Conservation (phyloP, 192 early-diverging fungal species). For the Coemansia sp. region DNA sequence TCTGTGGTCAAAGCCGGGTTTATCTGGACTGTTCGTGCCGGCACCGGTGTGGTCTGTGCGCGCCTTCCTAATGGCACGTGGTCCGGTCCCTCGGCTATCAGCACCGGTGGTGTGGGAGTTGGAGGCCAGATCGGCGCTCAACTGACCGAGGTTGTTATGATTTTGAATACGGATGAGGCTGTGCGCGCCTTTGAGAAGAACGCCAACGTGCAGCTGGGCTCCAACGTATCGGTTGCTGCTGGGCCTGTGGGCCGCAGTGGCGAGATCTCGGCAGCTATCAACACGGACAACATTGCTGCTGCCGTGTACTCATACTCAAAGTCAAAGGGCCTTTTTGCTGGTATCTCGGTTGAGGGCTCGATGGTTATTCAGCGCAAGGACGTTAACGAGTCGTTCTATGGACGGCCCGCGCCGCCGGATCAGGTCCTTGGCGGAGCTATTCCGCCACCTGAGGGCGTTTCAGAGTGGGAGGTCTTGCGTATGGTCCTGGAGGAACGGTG, state of each 20-base stretch:
- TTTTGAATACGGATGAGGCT: slow-evolving; percentile 79
- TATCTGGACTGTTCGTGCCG: slow-evolving; percentile 81
- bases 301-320: slow-evolving; percentile 95
- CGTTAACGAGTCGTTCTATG: slow-evolving; percentile 84
- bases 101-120: slow-evolving; percentile 77
- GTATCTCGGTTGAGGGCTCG: slow-evolving; percentile 87
- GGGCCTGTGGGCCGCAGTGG: slow-evolving; percentile 83
- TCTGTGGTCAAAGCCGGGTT: slow-evolving; percentile 93
- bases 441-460: slow-evolving; percentile 58
- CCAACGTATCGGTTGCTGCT: slow-evolving; percentile 81
- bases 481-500: slow-evolving; percentile 47
- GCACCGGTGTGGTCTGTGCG: slow-evolving; percentile 85
- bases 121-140: slow-evolving; percentile 88
- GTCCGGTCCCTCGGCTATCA: slow-evolving; percentile 86
- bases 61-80: slow-evolving; percentile 64
- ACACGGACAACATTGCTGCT: slow-evolving; percentile 63
- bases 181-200: slow-evolving; percentile 81
- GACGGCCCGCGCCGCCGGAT: slow-evolving; percentile 73
- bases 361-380: slow-evolving; percentile 79
- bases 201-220: slow-evolving; percentile 86
- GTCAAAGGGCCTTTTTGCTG: slow-evolving; percentile 90
- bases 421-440: slow-evolving; percentile 77
- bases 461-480: slow-evolving; percentile 46
- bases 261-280: slow-evolving; percentile 74
- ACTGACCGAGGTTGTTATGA: slow-evolving; percentile 86